Evolutionary conservation across 768 basidiomycete species (phyloP).

Genomic region (Exsudoporus frostii): DNA sequence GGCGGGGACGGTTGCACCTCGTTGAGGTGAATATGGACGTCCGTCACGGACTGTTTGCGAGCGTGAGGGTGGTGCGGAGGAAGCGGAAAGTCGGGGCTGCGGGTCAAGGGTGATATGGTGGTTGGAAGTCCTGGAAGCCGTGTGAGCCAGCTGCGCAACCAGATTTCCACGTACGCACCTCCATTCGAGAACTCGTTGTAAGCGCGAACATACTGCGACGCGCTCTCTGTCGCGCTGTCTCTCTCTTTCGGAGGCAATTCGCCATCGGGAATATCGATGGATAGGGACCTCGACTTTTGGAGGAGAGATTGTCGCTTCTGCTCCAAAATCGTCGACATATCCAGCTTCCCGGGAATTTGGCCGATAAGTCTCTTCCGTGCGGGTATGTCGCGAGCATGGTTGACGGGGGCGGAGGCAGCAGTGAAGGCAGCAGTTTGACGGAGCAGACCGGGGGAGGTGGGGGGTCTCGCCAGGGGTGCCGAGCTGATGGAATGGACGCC

Average conservation of each 20-base stretch:
- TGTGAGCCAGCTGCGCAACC: slow-evolving; percentile 4
- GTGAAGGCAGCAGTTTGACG: slow-evolving; percentile 35
- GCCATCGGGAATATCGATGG: slow-evolving; percentile 55
- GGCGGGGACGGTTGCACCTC: slow-evolving; percentile 25
- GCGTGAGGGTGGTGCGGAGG: slow-evolving; percentile 71
- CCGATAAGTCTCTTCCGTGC: slow-evolving; percentile 58
- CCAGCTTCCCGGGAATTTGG: slow-evolving; percentile 33
- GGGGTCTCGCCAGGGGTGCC: slow-evolving; percentile 75
- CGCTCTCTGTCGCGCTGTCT: slow-evolving; percentile 1
- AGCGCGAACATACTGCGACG: slow-evolving; percentile 30
- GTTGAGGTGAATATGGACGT: slow-evolving; percentile 41
- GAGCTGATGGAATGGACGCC: slow-evolving; percentile 80
- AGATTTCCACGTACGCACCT: slow-evolving; percentile 9
- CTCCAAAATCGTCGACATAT: slow-evolving; percentile 49
- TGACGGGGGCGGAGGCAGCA: slow-evolving; percentile 17
- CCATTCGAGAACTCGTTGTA: slow-evolving; percentile 28
- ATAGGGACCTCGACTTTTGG: slow-evolving; percentile 55
- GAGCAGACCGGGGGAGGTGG: slow-evolving; percentile 73
- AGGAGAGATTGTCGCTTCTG: slow-evolving; percentile 52
- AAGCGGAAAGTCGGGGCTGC: slow-evolving; percentile 50
- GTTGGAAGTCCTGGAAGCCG: neutral
- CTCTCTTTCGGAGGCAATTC: slow-evolving; percentile 38
- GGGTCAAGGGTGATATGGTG: slow-evolving; percentile 36
- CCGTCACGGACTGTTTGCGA: slow-evolving; percentile 66
- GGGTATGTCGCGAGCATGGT: slow-evolving; percentile 31